Base-by-base conservation (phyloP, 2,329 filamentous ascomycete species). In the Blumeria graminis region DNA sequence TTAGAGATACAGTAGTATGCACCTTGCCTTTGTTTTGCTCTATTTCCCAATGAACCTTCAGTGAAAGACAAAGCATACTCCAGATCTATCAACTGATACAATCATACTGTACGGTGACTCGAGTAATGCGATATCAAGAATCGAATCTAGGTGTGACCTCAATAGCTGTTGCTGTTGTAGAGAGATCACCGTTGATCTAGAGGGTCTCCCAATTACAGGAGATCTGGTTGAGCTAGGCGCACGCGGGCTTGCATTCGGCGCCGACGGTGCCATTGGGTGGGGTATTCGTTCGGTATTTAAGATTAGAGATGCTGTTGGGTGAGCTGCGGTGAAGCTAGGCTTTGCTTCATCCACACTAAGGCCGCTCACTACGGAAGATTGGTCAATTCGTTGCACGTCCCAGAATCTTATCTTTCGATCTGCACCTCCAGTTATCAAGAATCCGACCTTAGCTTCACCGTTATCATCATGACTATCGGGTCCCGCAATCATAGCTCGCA, bases 381-480 rank as follows among this genome's bases (percentile, higher is more conserved):
- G 77, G 64, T 94, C 87, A 9, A 86, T 75, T 9, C 81, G 81
- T 9, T 79, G 74, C 13, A 92, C 74, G 65, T 98, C 90, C 92
- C 92, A 98, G 69, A 93, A 96, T 9, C 92, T 80, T 16, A 98
- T 77, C 68, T 86, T 92, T 69, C 84, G 86, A 68, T 96, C 92
- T 10, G 85, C 85, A 0, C 90, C 90, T 16, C 83, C 89, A 0
- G 87, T 92, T 39, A 98, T 71, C 51, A 95, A 77, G 66, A 92
- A 95, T 0, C 86, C 82, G 63, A 87, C 81, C 57, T 84, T 82
- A 3, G 83, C 76, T 51, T 89, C 85, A 46, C 78, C 74, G 54
- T 85, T 80, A 51, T 51, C 33, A 55, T 87, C 81, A 28, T 79
- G 76, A 5, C 76, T 72, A 63, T 87, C 83, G 9, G 81, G 77